Percentiles rank a stretch among this genome's conserved stretches.
phyloP scores from a whole-genome alignment of 331 rosid genomes.

The Pyracantha coccinea region DNA sequence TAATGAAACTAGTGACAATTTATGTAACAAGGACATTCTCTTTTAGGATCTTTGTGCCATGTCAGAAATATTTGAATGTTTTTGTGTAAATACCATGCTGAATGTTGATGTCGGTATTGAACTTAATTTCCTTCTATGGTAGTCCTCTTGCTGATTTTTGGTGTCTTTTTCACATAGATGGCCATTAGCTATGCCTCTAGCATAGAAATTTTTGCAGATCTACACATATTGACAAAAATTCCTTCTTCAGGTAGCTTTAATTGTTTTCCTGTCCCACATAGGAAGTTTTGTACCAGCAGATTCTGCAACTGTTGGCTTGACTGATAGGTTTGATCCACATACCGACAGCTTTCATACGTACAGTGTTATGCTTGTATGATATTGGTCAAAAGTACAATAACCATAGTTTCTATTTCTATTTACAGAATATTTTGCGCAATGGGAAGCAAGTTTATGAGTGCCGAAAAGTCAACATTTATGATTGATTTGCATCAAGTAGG shows the following conservation, averaged over 20 bases:
- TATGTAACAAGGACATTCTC: background rate
- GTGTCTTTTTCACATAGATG: background rate
- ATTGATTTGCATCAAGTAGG: conserved; percentile 97
- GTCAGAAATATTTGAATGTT: background rate
- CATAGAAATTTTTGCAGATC: background rate
- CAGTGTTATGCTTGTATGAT: background rate
- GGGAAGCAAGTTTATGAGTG: conserved; percentile 90
- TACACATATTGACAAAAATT: background rate
- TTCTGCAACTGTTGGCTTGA: conserved; percentile 95
- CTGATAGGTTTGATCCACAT: conserved; percentile 63
- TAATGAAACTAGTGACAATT: background rate
- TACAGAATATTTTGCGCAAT: conserved; percentile 90
- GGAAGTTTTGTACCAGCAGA: conserved; percentile 98
- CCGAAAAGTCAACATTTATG: conserved; percentile 91
- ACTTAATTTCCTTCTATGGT: background rate
- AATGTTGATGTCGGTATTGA: background rate
- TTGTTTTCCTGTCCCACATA: conserved; percentile 87
- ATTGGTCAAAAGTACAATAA: background rate
- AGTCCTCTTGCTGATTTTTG: background rate
- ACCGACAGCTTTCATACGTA: conserved; percentile 9
- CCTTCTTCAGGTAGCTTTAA: conserved; percentile 71
- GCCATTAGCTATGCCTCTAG: background rate
- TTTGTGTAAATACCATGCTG: background rate
- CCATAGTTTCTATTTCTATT: background rate
- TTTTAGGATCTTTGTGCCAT: background rate